These are phyloP conservation scores for Penicillium desertorum DNA, from an alignment of 495 filamentous ascomycete species.

Conservation along the genomic window DNA sequence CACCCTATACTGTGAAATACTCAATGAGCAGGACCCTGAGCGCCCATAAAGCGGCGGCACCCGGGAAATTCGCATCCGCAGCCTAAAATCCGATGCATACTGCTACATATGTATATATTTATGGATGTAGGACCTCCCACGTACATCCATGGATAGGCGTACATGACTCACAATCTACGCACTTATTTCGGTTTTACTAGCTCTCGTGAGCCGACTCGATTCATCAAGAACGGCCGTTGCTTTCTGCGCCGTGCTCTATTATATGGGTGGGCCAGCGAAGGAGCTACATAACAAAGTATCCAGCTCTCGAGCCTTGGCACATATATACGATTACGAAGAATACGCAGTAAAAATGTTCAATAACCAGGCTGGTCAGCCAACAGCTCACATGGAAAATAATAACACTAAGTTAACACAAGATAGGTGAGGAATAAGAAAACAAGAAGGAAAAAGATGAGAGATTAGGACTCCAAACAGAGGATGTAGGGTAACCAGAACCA, in stretches of 20 bases:
- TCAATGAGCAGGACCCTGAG: too few relatives aligned
- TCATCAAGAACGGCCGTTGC: too few relatives aligned
- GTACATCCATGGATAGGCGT: too few relatives aligned
- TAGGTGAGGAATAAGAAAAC: conserved; percentile 9
- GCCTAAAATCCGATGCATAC: too few relatives aligned
- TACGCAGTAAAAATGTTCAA: not conserved
- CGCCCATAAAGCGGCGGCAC: too few relatives aligned
- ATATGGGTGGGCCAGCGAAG: not conserved
- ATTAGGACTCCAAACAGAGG: conserved; percentile 14
- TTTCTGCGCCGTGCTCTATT: not conserved
- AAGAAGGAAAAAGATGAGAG: conserved; percentile 13
- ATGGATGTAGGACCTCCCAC: too few relatives aligned
- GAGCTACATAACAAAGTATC: not conserved
- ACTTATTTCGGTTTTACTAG: too few relatives aligned
- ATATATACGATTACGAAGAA: not conserved
- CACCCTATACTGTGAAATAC: too few relatives aligned
- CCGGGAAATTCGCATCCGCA: too few relatives aligned
- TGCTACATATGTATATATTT: too few relatives aligned
- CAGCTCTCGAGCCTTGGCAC: not conserved
- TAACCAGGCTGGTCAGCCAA: not conserved
- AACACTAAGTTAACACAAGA: conserved; percentile 16
- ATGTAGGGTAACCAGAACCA: conserved; percentile 15
- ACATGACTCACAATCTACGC: too few relatives aligned
- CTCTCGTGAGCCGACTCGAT: too few relatives aligned
- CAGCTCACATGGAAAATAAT: not conserved